Percentiles rank a stretch among this genome's conserved stretches.
These are phyloP conservation scores for Plasmodium fragile DNA, from an alignment of 169 alveolate genomes.

Conservation along the genomic window DNA sequence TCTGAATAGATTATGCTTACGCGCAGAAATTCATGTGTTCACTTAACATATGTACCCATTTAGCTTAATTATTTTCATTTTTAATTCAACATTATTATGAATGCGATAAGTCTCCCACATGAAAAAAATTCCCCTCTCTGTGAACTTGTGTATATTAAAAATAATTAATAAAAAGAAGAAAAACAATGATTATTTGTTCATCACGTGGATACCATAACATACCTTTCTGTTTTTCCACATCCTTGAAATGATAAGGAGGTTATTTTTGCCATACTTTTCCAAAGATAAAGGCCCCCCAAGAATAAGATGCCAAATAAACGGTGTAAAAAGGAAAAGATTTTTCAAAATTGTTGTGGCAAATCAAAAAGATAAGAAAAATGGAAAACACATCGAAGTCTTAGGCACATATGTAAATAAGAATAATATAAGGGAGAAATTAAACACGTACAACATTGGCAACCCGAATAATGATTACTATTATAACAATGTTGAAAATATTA, in stretches of 20 bases:
- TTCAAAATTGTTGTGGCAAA: constrained; percentile 90
- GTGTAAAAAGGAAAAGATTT: constrained; percentile 85
- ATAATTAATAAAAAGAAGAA: not conserved
- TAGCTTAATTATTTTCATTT: not conserved
- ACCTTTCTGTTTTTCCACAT: not conserved
- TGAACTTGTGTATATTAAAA: not conserved
- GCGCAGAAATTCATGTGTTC: not conserved
- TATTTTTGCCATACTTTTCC: constrained; percentile 84
- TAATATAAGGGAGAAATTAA: constrained; percentile 76
- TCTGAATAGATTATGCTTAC: not conserved
- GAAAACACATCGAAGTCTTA: constrained; percentile 91
- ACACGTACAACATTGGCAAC: constrained; percentile 82
- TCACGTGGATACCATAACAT: not conserved
- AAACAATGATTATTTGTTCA: not conserved
- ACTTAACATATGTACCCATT: not conserved
- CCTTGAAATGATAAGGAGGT: constrained; percentile 78
- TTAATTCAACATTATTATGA: not conserved
- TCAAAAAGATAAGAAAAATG: constrained; percentile 91
- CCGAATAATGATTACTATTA: constrained; percentile 79
- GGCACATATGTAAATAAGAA: constrained; percentile 84
- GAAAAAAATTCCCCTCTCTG: not conserved
- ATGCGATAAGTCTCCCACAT: not conserved
- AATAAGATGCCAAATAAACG: constrained; percentile 85
- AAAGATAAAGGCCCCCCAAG: constrained; percentile 87
- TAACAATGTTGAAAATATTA: constrained; percentile 77